A percentile compares a stretch with the other conserved stretches of the same genome.
phyloP scores from a whole-genome alignment of 768 basidiomycete genomes.

The Naganishia friedmannii region DNA sequence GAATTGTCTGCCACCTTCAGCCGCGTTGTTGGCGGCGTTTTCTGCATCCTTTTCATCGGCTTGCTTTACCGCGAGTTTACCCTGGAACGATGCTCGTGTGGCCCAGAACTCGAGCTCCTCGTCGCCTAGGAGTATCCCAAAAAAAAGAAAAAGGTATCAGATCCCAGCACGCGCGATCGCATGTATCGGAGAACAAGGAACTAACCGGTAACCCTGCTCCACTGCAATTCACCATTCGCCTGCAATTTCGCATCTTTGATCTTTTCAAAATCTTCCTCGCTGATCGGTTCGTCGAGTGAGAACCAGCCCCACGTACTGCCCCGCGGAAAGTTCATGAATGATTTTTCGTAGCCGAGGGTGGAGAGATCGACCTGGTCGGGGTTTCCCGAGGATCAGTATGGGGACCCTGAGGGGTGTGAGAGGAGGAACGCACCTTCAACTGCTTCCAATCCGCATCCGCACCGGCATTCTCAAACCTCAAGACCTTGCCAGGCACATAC shows the following conservation, averaged over 20 bases:
- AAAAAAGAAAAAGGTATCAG: too few species aligned
- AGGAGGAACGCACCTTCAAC: conserved; percentile 46
- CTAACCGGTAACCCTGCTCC: conserved; percentile 41
- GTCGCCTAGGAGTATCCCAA: conserved; percentile 34
- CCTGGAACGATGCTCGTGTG: conserved; percentile 50
- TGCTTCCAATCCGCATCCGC: conserved; percentile 51
- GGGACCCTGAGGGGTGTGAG: too few species aligned
- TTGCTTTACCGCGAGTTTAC: conserved; percentile 43
- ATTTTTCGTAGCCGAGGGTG: conserved; percentile 40
- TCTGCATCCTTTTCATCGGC: conserved; percentile 34
- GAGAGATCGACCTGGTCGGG: conserved; percentile 39
- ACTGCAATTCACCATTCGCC: conserved; percentile 44
- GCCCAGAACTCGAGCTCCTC: conserved; percentile 50
- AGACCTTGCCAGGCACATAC: conserved; percentile 42
- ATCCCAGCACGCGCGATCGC: too few species aligned
- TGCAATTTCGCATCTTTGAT: conserved; percentile 45
- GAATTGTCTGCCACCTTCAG: conserved; percentile 12
- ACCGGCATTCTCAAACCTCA: conserved; percentile 48
- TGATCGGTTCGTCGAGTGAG: conserved; percentile 42
- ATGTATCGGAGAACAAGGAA: neutral
- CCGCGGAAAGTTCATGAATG: conserved; percentile 52
- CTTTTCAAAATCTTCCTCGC: conserved; percentile 42
- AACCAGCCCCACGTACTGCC: conserved; percentile 45
- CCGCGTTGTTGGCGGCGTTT: conserved; percentile 6
- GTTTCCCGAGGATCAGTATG: too few species aligned